Evolutionary conservation across 257 asterid species (phyloP), one percentile per base, ranked within the genome.

Genomic region (Coffea canephora): DNA sequence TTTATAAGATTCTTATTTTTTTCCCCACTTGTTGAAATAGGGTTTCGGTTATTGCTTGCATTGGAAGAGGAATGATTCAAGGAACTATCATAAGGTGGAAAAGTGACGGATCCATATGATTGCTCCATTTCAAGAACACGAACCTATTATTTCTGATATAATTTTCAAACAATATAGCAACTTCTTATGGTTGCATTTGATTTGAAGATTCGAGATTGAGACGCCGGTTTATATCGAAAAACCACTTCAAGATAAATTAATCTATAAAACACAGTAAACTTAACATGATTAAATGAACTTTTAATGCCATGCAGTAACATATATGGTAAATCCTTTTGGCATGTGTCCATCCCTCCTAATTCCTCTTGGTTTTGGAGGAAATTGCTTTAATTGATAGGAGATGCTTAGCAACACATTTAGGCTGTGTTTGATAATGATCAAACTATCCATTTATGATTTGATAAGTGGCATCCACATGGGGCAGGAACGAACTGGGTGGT

Each of bases 31-130:
- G 59, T 76, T 87, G 79, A 81, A 81, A 86, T 87, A 77, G 89
- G 1, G 14, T 49, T 39, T 39, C 43, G 43, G 90, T 62, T 83
- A 76, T 91, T 86, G 91, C 94, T 89, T 91, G 91, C 76, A 83
- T 82, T 88, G 87, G 59, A 89, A 91, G 91, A 81, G 87, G 89
- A 88, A 81, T 84, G 75, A 82, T 59, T 87, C 82, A 84, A 85
- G 82, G 81, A 77, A 85, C 82, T 69, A 89, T 89, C 69, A 82
- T 74, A 75, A 57, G 74, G 84, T 82, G 82, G 83, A 86, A 90
- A 90, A 85, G 83, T 79, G 71, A n/a, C 64, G 46, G 19, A 76
- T 74, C 41, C 39, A 27, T 81, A 81, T 85, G 81, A 83, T 90
- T 85, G 87, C 86, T 82, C 81, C 76, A 80, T 75, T 84, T 27